Percentiles rank a stretch among this genome's conserved stretches.
These are phyloP conservation scores for Cryptosporidium viatorum DNA, from an alignment of 169 alveolate species.

Conservation along the genomic window DNA sequence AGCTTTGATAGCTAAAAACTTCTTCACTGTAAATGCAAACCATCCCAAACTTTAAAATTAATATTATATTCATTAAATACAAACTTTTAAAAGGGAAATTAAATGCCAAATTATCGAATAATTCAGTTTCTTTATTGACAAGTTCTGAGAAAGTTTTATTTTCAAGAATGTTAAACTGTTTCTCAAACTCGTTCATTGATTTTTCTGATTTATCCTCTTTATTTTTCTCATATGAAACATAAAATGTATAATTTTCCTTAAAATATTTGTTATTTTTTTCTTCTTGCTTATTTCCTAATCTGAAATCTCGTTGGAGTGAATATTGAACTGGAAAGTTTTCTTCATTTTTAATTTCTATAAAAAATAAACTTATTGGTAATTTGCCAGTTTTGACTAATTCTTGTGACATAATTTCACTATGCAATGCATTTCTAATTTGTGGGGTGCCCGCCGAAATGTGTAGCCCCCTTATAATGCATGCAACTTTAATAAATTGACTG, in stretches of 20 bases:
- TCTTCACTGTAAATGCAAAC: not conserved
- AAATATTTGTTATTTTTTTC: not conserved
- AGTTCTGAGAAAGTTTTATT: not conserved
- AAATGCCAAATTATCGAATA: conserved; percentile 34
- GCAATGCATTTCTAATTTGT: conserved; percentile 11
- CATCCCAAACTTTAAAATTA: not conserved
- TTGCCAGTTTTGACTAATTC: not conserved
- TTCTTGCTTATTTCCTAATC: not conserved
- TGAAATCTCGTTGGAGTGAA: conserved; percentile 22
- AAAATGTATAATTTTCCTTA: conserved; percentile 35
- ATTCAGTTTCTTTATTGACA: not conserved
- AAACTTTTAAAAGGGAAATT: conserved; percentile 33
- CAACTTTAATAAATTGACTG: not conserved
- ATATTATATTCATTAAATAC: not conserved
- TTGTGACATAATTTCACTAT: conserved; percentile 2
- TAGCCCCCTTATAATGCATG: conserved; percentile 31
- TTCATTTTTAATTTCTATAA: conserved; percentile 32
- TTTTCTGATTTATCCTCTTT: not conserved
- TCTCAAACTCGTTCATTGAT: not conserved
- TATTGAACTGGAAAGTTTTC: conserved; percentile 55
- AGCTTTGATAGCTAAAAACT: not conserved
- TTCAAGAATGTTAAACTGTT: conserved; percentile 1
- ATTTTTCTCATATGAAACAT: not conserved
- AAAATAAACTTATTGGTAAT: conserved; percentile 30
- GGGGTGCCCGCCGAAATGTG: conserved; percentile 15